Evolutionary conservation across 306 rosid genomes (phyloP).

Genomic region (Astragalus membranaceus): DNA sequence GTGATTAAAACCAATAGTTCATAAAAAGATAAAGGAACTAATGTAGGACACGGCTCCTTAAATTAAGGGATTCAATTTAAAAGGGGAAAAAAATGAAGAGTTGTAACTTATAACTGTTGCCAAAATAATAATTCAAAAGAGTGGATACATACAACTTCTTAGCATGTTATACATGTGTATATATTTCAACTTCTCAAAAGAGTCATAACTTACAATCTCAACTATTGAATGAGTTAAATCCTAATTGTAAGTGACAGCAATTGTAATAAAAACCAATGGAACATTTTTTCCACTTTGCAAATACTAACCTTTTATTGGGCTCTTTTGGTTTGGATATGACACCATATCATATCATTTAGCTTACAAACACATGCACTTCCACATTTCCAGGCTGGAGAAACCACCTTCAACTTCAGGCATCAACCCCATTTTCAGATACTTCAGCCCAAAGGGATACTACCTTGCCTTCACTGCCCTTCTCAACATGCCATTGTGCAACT

Average conservation of each 20-base stretch:
- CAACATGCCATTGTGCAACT: constrained; percentile 48
- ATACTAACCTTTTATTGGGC: constrained; percentile 9
- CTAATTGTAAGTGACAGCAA: neutral
- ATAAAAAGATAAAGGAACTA: neutral
- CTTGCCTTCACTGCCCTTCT: constrained; percentile 33
- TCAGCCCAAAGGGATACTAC: constrained; percentile 9
- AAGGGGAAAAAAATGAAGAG: neutral
- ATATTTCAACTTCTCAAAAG: neutral
- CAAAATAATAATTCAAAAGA: neutral
- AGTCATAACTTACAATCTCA: neutral
- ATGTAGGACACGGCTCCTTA: neutral
- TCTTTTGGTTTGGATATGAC: constrained; percentile 11
- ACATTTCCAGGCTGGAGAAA: neutral
- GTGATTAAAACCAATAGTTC: neutral
- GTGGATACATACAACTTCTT: neutral
- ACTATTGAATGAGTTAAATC: neutral
- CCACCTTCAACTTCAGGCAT: constrained; percentile 6
- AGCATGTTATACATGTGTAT: neutral
- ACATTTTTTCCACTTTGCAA: neutral
- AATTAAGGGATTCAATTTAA: neutral
- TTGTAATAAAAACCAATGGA: neutral
- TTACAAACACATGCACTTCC: neutral
- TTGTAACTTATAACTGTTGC: neutral
- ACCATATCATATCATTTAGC: neutral
- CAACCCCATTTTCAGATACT: neutral